Percentiles rank a stretch among this genome's conserved stretches.
phyloP scores from a whole-genome alignment of 208 protist genomes.

The Jaenimonas drosophilae region DNA sequence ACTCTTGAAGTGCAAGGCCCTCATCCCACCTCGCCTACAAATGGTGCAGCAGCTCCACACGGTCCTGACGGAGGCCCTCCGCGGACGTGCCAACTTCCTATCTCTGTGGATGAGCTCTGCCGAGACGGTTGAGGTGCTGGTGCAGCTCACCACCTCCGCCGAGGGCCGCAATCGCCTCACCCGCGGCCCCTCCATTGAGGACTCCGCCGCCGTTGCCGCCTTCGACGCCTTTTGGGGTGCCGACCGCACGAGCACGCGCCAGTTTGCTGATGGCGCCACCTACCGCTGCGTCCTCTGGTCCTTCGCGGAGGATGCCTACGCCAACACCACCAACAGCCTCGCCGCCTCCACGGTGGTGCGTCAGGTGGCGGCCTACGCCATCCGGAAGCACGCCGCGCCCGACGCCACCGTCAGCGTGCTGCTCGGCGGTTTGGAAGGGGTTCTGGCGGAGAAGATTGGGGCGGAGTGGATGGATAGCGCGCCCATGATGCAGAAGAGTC shows the following conservation, averaged over 20 bases:
- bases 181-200: slow-evolving; percentile 60
- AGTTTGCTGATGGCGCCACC: slow-evolving; percentile 81
- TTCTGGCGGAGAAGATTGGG: slow-evolving; percentile 53
- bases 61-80: slow-evolving; percentile 39
- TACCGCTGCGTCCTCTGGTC: slow-evolving; percentile 78
- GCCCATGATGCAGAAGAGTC: slow-evolving; percentile 35
- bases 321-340: slow-evolving; percentile 40
- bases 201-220: slow-evolving; percentile 40
- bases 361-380: slow-evolving; percentile 43
- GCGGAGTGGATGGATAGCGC: slow-evolving; percentile 68
- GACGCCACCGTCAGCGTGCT: slow-evolving; percentile 26
- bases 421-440: slow-evolving; percentile 51
- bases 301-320: slow-evolving; percentile 37
- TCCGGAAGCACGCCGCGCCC: slow-evolving; percentile 29
- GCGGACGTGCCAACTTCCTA: slow-evolving; percentile 21
- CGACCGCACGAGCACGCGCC: slow-evolving; percentile 57
- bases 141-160: slow-evolving; percentile 44
- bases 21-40: background rate
- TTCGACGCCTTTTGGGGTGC: slow-evolving; percentile 80
- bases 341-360: slow-evolving; percentile 45
- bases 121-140: slow-evolving; percentile 30
- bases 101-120: slow-evolving; percentile 36
- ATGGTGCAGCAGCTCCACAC: slow-evolving; percentile 5
- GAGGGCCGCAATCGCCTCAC: slow-evolving; percentile 71
- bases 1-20: background rate